Evolutionary conservation across 192 early-diverging fungal species (phyloP).

Genomic region (Gigaspora rosea): DNA sequence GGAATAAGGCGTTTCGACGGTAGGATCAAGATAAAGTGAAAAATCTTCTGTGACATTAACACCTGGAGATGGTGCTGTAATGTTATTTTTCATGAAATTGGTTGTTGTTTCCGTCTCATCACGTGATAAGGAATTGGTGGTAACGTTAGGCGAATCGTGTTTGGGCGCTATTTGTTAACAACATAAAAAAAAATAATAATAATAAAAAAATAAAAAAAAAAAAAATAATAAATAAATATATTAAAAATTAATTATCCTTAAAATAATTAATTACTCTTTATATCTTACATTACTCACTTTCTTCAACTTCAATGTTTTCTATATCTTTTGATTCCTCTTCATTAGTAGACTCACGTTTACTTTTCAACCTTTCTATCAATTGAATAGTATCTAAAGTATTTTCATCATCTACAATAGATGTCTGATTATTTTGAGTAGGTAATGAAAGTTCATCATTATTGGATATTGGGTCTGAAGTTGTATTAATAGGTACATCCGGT

Average conservation of each 20-base stretch:
- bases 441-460: neutral
- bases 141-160: too few species aligned
- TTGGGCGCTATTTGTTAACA: too few species aligned
- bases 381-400: neutral
- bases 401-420: neutral
- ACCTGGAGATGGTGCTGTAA: too few species aligned
- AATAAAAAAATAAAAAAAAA: too few species aligned
- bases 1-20: neutral
- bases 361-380: neutral
- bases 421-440: neutral
- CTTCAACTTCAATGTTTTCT: neutral
- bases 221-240: too few species aligned
- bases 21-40: conserved; percentile 8
- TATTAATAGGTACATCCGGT: neutral
- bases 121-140: neutral
- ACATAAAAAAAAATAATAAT: too few species aligned
- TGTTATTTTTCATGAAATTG: neutral
- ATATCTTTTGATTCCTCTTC: neutral
- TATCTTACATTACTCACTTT: too few species aligned
- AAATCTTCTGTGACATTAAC: neutral
- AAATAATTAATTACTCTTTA: too few species aligned
- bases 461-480: neutral
- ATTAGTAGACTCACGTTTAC: neutral
- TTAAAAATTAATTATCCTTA: too few species aligned
- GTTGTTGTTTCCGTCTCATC: neutral